phyloP scores from a whole-genome alignment of 2,329 filamentous ascomycete species.

The Exophiala mesophila region DNA sequence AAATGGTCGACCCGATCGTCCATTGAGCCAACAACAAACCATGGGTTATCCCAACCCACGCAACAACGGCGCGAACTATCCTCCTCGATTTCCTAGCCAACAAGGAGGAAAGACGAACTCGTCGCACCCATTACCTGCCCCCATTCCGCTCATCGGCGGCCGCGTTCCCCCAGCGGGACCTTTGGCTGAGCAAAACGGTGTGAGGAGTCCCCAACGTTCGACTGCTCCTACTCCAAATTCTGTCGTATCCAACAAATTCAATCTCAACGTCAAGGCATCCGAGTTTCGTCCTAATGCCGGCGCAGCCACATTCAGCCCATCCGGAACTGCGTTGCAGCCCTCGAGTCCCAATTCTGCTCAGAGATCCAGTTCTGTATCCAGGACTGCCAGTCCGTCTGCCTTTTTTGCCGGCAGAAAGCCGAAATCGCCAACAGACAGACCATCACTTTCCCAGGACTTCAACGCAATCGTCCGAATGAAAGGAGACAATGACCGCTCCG shows the following conservation, averaged over 20 bases:
- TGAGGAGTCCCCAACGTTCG: constrained; percentile 40
- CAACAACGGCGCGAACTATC: constrained; percentile 12
- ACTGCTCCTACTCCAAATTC: constrained; percentile 50
- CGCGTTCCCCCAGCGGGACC: constrained; percentile 72
- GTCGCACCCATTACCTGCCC: constrained; percentile 41
- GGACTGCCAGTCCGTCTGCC: constrained; percentile 45
- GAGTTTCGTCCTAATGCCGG: constrained; percentile 85
- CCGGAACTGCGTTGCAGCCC: constrained; percentile 53
- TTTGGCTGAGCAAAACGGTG: constrained; percentile 47
- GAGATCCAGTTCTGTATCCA: constrained; percentile 46
- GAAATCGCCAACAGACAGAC: constrained; percentile 53
- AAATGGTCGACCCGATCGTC: constrained; percentile 13
- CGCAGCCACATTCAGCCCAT: constrained; percentile 75
- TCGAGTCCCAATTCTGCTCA: constrained; percentile 66
- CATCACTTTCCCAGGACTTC: constrained; percentile 52
- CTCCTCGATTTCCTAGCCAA: constrained; percentile 16
- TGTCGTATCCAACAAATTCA: constrained; percentile 49
- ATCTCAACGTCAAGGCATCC: constrained; percentile 52
- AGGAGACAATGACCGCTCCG: constrained; percentile 51
- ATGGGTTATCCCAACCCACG: constrained; percentile 10
- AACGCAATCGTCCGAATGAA: constrained; percentile 66
- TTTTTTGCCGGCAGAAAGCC: constrained; percentile 70
- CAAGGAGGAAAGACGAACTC: constrained; percentile 25
- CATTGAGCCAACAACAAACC: constrained; percentile 31
- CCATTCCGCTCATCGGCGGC: constrained; percentile 59